Evolutionary conservation across 331 rosid genomes (phyloP), one percentile per base, ranked within the genome.

Genomic region (Dryas integrifolia): DNA sequence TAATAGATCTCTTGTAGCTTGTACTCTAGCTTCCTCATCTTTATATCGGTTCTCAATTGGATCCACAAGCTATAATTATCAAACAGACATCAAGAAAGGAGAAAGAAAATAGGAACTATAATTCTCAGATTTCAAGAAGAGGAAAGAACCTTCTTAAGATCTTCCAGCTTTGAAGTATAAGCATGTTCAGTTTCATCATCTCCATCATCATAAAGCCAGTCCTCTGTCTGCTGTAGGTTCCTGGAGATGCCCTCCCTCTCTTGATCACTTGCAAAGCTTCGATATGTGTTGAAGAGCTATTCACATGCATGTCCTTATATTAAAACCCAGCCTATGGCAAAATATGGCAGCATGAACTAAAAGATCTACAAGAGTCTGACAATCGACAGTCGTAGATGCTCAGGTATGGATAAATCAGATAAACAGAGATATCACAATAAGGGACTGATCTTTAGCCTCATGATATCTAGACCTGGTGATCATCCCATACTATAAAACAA

Each of bases 161-260:
- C 88, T 46, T 87, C 96, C 69, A 95, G 84, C 91, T 85, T 95
- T 53, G 92, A 82, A 70, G 83, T 71, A 80, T 95, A 95, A 75
- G 98, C 88, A 70, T 76, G 75, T 72, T 89, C 99, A 9, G 96
- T 92, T 86, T 95, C 99, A 80, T 95, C 99, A 65, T 85, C 92
- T 77, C 98, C 99, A 52, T 95, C 99, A 79, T 87, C 99, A 63
- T 95, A 92, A 75, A 95, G 93, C 99, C 99, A 95, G 48, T 95
- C 97, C 88, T 92, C 93, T 57, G 99, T 92, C 83, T 85, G 93
- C 78, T 86, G 97, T 77, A 95, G 89, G 71, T 84, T 92, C 73
- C 83, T 79, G 47, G 97, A 95, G 72, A 95, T 87, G 66, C 75
- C 88, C 61, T 95, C 96, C 82, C 81, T 87, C 88, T 95, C 99